Percentiles rank a stretch among this genome's conserved stretches.
These are phyloP conservation scores for Oropetium thomaeum DNA, from an alignment of 176 grass and related monocot genomes.

Conservation along the genomic window DNA sequence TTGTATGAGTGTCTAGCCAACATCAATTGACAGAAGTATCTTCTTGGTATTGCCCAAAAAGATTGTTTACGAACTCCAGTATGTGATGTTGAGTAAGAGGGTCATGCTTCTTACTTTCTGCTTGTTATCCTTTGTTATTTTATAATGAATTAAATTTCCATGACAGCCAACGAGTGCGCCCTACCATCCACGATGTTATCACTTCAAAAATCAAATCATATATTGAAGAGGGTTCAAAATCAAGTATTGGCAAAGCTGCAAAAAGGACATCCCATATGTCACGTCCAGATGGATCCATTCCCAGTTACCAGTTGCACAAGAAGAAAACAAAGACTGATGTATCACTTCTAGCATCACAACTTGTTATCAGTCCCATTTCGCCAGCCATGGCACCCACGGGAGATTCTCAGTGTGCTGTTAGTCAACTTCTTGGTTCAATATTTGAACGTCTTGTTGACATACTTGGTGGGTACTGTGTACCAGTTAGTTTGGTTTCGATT, in stretches of 20 bases:
- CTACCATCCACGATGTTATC: conserved; percentile 91
- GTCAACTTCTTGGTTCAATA: conserved; percentile 71
- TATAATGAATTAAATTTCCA: conserved; percentile 25
- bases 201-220: conserved; percentile 76
- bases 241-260: conserved; percentile 39
- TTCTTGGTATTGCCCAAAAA: background rate
- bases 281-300: conserved; percentile 47
- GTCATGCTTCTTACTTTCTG: background rate
- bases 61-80: conserved; percentile 19
- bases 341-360: conserved; percentile 51
- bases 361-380: conserved; percentile 81
- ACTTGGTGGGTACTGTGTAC: conserved; percentile 61
- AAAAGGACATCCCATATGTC: conserved; percentile 38
- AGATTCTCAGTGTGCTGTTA: conserved; percentile 60
- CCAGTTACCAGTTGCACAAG: conserved; percentile 51
- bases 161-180: conserved; percentile 77
- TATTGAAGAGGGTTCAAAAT: conserved; percentile 45
- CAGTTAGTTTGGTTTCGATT: conserved; percentile 24
- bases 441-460: conserved; percentile 73
- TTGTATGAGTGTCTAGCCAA: background rate
- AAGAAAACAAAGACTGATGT: conserved; percentile 65
- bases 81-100: background rate
- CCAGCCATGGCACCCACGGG: conserved; percentile 78
- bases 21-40: background rate
- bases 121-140: conserved; percentile 18